These are phyloP conservation scores for Cercospora beticola DNA, from an alignment of 2,329 filamentous ascomycete species.

Conservation along the genomic window DNA sequence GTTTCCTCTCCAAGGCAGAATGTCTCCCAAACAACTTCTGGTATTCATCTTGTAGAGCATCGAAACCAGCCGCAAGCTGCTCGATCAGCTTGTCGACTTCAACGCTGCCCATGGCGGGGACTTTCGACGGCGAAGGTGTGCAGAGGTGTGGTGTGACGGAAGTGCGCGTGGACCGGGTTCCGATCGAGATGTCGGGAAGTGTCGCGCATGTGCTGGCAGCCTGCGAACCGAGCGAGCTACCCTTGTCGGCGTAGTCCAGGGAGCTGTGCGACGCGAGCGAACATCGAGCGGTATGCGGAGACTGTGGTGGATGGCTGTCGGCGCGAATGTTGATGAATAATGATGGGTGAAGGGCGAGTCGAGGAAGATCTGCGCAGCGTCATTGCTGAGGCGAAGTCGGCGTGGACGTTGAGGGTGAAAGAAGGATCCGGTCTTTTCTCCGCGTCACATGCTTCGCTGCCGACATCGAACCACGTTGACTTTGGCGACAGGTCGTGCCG, in stretches of 20 bases:
- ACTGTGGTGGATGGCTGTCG: neutral
- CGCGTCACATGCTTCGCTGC: conserved; percentile 1
- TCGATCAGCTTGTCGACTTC: conserved; percentile 37
- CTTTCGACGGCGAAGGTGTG: neutral
- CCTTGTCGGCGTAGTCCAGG: neutral
- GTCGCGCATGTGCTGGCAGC: neutral
- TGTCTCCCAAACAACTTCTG: conserved; percentile 47
- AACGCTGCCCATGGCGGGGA: conserved; percentile 17
- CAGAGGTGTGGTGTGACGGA: conserved; percentile 1
- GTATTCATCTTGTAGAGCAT: conserved; percentile 49
- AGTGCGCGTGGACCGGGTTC: conserved; percentile 1
- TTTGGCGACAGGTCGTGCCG: neutral
- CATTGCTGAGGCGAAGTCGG: conserved; percentile 6
- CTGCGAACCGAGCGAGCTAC: conserved; percentile 1
- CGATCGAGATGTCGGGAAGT: neutral
- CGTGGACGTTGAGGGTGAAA: neutral
- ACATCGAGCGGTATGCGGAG: neutral
- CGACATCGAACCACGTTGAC: conserved; percentile 1
- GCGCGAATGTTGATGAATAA: neutral
- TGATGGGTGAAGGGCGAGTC: neutral
- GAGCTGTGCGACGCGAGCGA: neutral
- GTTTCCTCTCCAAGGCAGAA: conserved; percentile 48
- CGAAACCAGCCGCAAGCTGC: conserved; percentile 48
- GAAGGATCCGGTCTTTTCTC: neutral
- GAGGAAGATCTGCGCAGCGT: conserved; percentile 2